Evolutionary conservation across 192 early-diverging fungal species (phyloP), one percentile per base, ranked within the genome.

Genomic region (Coemansia sp.): DNA sequence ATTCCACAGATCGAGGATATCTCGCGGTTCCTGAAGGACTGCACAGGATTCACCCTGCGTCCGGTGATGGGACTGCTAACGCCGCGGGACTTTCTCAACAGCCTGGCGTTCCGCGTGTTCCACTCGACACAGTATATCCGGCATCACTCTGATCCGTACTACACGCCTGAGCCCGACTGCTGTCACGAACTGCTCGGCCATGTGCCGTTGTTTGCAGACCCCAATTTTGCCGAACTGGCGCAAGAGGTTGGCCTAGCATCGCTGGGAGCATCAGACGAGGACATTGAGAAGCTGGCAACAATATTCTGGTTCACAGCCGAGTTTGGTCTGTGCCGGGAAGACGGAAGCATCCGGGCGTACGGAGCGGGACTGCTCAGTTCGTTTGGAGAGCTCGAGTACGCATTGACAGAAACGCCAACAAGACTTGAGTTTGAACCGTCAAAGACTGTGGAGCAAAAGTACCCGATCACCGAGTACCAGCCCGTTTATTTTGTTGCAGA

Each of bases 41-140:
- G 90, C 71, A 95, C 96, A 4, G 96, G 96, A 1, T 98, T 94
- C 74, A 94, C 93, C 19, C 65, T 98, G 62, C 88, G 96, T 23
- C 96, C 96, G 3, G 93, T 95, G 14, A 94, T 93, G 90, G 96
- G 95, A 5, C 82, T 98, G 11, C 84, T 98, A 52, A 91, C 92
- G 44, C 88, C 90, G 26, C 83, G 96, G 26, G 96, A 98, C 74
- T 98, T 98, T 68, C 77, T 98, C 66, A 98, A 98, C 72, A 90
- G 89, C 23, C 86, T 98, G 72, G 96, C 94, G 3, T 98, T 98
- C 85, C 88, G 96, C 51, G 94, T 98, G 5, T 98, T 98, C 85
- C 92, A 95, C 78, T 91, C 88, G 44, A 98, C 96, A 9, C 96
- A 98, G 82, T 98, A 98, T 75, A 94, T 98, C 74, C 91, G 96